phyloP scores from a whole-genome alignment of 495 filamentous ascomycete species.

The Daldinia caldariorum region DNA sequence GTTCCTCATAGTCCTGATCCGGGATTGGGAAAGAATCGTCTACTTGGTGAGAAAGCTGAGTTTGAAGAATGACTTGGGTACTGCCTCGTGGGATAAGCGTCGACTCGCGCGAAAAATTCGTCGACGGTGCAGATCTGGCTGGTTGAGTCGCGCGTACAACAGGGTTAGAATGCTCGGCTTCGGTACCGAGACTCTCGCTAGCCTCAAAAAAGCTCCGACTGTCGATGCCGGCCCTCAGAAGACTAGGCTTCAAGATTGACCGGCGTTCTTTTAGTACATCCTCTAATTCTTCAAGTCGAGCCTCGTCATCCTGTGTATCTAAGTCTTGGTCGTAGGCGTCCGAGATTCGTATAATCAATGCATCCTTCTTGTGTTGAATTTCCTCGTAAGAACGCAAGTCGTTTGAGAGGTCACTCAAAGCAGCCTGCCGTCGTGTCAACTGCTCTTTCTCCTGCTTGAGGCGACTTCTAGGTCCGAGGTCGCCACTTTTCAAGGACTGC shows the following conservation, averaged over 20 bases:
- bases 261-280: conserved; percentile 46
- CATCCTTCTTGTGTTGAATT: conserved; percentile 47
- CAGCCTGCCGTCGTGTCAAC: conserved; percentile 47
- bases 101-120: conserved; percentile 41
- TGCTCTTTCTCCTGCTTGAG: conserved; percentile 51
- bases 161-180: conserved; percentile 21
- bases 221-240: conserved; percentile 52
- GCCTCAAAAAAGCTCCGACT: conserved; percentile 48
- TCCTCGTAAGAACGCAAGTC: conserved; percentile 47
- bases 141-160: conserved; percentile 44
- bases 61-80: conserved; percentile 61
- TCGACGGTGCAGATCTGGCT: conserved; percentile 15
- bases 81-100: conserved; percentile 49
- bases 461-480: conserved; percentile 47
- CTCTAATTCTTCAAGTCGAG: conserved; percentile 49
- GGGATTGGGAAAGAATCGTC: conserved; percentile 4
- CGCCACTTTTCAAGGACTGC: conserved; percentile 45
- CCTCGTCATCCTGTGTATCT: conserved; percentile 54
- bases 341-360: conserved; percentile 49
- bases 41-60: conserved; percentile 49
- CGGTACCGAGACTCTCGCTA: conserved; percentile 5
- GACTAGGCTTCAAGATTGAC: conserved; percentile 38
- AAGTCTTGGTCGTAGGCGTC: conserved; percentile 52
- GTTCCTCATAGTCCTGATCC: conserved; percentile 10
- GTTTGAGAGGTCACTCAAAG: conserved; percentile 44